These are phyloP conservation scores for Annulohypoxylon bovei DNA, from an alignment of 495 filamentous ascomycete species.

Conservation along the genomic window DNA sequence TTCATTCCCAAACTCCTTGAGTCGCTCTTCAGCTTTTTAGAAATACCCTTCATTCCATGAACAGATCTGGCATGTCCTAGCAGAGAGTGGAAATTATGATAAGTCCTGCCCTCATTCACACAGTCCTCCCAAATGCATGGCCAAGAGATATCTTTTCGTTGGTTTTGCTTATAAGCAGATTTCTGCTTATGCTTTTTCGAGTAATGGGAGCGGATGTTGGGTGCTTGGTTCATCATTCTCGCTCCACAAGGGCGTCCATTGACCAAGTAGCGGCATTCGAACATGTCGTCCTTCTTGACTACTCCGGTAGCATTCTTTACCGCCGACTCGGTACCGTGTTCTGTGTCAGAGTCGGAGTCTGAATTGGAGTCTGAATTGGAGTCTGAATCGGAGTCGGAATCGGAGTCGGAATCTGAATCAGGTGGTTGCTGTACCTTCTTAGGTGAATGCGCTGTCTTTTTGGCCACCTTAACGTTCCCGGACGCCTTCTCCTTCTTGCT, in stretches of 20 bases:
- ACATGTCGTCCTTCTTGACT: neutral
- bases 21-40: neutral
- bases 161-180: neutral
- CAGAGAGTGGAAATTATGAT: neutral
- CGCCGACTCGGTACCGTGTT: too few species aligned
- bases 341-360: too few species aligned
- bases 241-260: neutral
- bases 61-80: neutral
- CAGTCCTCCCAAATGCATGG: neutral
- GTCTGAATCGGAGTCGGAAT: too few species aligned
- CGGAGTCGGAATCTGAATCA: too few species aligned
- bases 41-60: neutral
- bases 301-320: too few species aligned
- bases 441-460: too few species aligned
- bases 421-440: too few species aligned
- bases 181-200: neutral
- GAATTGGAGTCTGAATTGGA: too few species aligned
- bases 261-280: neutral
- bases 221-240: neutral
- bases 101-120: neutral
- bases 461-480: too few species aligned
- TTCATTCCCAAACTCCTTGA: neutral
- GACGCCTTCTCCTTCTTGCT: too few species aligned
- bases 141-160: neutral
- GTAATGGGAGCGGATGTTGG: neutral